Evolutionary conservation across 148 eudicot genomes (phyloP).

Genomic region (Cornus florida): DNA sequence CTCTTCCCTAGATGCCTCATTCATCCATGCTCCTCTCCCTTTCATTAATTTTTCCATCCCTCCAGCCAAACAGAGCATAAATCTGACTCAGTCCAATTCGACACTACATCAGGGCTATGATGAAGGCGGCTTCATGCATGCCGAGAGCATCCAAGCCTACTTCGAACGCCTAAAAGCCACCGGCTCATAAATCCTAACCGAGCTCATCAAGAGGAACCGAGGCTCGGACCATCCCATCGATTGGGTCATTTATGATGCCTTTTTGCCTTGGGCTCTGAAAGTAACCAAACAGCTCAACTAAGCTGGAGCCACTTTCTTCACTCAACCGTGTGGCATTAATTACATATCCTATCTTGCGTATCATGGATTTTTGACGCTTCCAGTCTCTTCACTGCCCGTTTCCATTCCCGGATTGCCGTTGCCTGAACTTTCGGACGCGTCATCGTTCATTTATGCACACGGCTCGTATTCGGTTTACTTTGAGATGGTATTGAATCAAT

Average conservation of each 20-base stretch:
- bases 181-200: constrained; percentile 33
- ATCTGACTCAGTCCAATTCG: constrained; percentile 28
- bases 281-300: constrained; percentile 34
- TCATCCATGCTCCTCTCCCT: too few relatives aligned
- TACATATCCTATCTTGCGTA: constrained; percentile 29
- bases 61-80: too few relatives aligned
- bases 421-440: constrained; percentile 46
- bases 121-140: constrained; percentile 27
- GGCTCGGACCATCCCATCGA: constrained; percentile 24
- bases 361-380: constrained; percentile 26
- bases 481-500: constrained; percentile 47
- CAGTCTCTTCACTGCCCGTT: constrained; percentile 20
- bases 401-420: constrained; percentile 48
- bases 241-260: constrained; percentile 44
- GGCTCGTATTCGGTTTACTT: constrained; percentile 59
- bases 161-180: constrained; percentile 14
- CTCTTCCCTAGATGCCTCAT: too few relatives aligned
- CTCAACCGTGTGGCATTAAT: constrained; percentile 47
- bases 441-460: constrained; percentile 41
- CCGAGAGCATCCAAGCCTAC: constrained; percentile 25
- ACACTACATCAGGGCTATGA: constrained; percentile 52
- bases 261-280: constrained; percentile 43
- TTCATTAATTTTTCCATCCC: too few relatives aligned
- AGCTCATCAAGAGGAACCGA: constrained; percentile 23
- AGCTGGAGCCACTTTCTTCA: constrained; percentile 39